Conservation (phyloP, 1,284 basidiomycete genomes). For the Meira nashicola region DNA sequence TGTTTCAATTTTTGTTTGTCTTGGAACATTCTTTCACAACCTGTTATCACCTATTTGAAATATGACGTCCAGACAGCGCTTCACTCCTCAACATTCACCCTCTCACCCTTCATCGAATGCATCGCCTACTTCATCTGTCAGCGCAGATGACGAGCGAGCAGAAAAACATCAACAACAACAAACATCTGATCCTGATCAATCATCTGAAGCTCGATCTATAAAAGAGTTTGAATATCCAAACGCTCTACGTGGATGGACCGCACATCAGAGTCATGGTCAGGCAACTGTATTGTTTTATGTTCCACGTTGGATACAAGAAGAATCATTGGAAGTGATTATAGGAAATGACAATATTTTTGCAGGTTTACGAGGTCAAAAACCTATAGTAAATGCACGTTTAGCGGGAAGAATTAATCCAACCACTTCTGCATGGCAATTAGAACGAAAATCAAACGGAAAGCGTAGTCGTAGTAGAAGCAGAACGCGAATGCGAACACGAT, state of each 20-base stretch:
- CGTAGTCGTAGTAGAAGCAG: constrained; percentile 7
- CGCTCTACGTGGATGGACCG: constrained; percentile 33
- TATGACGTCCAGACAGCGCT: constrained; percentile 6
- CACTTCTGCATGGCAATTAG: constrained; percentile 38
- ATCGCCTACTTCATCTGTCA: neutral
- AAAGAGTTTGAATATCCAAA: neutral
- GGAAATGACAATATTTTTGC: constrained; percentile 27
- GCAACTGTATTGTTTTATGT: constrained; percentile 44
- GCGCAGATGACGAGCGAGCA: neutral
- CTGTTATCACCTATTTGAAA: neutral
- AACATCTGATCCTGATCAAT: neutral
- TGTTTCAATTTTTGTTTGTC: no score
- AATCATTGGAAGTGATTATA: constrained; percentile 31
- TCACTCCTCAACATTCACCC: constrained; percentile 5
- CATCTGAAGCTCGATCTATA: neutral
- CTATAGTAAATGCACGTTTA: constrained; percentile 33
- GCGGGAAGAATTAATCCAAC: constrained; percentile 32
- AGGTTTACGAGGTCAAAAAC: constrained; percentile 21
- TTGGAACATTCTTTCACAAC: no score
- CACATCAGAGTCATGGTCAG: constrained; percentile 40
- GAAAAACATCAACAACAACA: neutral
- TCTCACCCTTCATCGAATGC: neutral
- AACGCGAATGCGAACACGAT: neutral
- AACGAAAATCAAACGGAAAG: constrained; percentile 11
- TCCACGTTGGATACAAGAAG: constrained; percentile 19